Evolutionary conservation across 805 yeast species (phyloP).

Genomic region (Ogataea salicorniae): DNA sequence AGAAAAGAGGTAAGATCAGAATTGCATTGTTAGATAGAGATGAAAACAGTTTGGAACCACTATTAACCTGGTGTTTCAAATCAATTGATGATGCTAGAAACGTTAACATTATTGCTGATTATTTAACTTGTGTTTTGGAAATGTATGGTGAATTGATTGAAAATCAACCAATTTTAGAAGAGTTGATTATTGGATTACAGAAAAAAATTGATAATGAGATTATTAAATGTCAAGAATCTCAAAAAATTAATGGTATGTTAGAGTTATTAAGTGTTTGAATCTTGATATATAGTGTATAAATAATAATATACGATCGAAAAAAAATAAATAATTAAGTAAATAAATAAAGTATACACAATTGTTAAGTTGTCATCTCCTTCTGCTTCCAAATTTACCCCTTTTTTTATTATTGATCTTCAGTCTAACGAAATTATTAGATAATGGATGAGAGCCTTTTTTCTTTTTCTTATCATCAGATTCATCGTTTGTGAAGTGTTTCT

Average conservation of each 20-base stretch:
- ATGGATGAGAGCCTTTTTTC: constrained; percentile 21
- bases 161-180: constrained; percentile 71
- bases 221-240: constrained; percentile 78
- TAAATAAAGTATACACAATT: constrained; percentile 1
- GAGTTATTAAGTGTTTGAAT: constrained; percentile 62
- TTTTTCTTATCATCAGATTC: constrained; percentile 17
- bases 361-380: constrained; percentile 10
- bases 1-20: constrained; percentile 82
- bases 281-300: neutral
- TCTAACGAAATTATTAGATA: constrained; percentile 32
- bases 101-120: constrained; percentile 59
- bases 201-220: constrained; percentile 65
- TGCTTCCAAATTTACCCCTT: constrained; percentile 18
- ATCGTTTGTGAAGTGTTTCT: constrained; percentile 20
- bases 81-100: constrained; percentile 76
- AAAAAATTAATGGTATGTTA: constrained; percentile 88
- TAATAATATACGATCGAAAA: constrained; percentile 8
- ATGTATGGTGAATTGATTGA: constrained; percentile 73
- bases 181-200: constrained; percentile 55
- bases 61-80: constrained; percentile 76
- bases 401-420: constrained; percentile 28
- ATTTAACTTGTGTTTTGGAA: constrained; percentile 61
- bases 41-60: constrained; percentile 74
- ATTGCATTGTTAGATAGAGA: constrained; percentile 79
- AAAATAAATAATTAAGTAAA: neutral